Base-by-base conservation (phyloP, 768 basidiomycete species). In the Amanita rubescens region DNA sequence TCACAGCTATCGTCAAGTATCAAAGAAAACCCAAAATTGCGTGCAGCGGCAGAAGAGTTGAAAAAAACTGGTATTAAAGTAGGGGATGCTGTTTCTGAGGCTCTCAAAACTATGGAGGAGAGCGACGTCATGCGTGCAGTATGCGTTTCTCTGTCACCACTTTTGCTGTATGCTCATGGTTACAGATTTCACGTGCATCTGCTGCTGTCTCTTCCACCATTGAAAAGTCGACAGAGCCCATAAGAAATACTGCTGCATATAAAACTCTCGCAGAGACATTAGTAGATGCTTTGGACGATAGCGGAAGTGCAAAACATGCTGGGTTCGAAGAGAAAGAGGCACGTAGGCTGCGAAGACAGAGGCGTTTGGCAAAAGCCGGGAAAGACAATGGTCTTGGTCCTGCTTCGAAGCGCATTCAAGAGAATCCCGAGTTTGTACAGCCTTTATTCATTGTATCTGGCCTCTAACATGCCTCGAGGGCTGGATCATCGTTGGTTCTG, bases 301-400 rank as follows among this genome's bases (percentile, higher is more conserved):
- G 88, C 53, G 90, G 89, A 3, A 91, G 85, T 58, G 88, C 92
- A 3, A 92, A 93, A 60, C 91, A 95, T 68, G 94, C 91, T 46
- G 96, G 96, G 0, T 97, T 94, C 58, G 92, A 95, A 67, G 94
- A 96, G 66, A 92, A 88, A 65, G 96, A 98, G 64, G 87, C 83
- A 17, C 81, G 96, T 47, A 75, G 96, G 62, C 69, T 80, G 54
- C 78, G 93, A 55, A 72, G 96, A 53, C 87, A 94, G 67, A 72
- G 76, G 45, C 81, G 96, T 33, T 75, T 96, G 15, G 84, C 76
- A 51, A 95, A 94, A 68, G 89, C 91, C 4, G 96, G 95, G 5
- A 82, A 83, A 60, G 72, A 73, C 45, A 75, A 70, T 35, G 83
- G 88, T 41, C 65, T 84, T 35, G 79, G 79, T 32, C 74, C 69